These are phyloP conservation scores for Austroboletus niveus DNA, from an alignment of 1,284 basidiomycete genomes.

Conservation along the genomic window DNA sequence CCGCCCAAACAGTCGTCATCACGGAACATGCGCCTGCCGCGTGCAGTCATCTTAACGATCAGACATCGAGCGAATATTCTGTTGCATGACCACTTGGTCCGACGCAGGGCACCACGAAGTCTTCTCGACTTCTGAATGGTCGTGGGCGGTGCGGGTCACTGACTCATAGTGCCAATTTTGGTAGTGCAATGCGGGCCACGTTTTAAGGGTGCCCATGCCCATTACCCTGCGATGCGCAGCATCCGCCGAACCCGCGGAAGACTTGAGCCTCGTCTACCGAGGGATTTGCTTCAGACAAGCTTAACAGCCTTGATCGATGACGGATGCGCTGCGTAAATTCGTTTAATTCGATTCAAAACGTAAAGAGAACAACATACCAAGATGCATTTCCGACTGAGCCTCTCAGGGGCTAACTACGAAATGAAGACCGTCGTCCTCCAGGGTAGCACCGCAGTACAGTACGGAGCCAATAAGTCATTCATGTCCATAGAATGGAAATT, in stretches of 20 bases:
- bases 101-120: background rate
- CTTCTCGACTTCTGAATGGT: slow-evolving; percentile 25
- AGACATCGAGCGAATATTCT: slow-evolving; percentile 18
- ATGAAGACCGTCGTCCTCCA: background rate
- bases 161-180: background rate
- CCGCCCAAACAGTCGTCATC: slow-evolving; percentile 12
- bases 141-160: slow-evolving; percentile 6
- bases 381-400: background rate
- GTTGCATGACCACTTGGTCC: slow-evolving; percentile 7
- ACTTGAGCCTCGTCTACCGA: background rate
- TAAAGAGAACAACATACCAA: background rate
- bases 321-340: background rate
- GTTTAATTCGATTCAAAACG: background rate
- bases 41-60: slow-evolving; percentile 13
- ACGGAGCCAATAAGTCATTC: background rate
- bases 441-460: background rate
- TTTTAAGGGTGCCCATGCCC: background rate
- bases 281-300: background rate
- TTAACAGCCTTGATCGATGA: background rate
- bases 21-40: slow-evolving; percentile 20
- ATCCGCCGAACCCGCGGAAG: background rate
- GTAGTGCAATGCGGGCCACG: slow-evolving; percentile 1
- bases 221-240: background rate
- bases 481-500: slow-evolving; percentile 9
- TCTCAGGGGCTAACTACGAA: background rate